Conservation (phyloP, 805 yeast genomes). For the Teunomyces funiuensis region DNA sequence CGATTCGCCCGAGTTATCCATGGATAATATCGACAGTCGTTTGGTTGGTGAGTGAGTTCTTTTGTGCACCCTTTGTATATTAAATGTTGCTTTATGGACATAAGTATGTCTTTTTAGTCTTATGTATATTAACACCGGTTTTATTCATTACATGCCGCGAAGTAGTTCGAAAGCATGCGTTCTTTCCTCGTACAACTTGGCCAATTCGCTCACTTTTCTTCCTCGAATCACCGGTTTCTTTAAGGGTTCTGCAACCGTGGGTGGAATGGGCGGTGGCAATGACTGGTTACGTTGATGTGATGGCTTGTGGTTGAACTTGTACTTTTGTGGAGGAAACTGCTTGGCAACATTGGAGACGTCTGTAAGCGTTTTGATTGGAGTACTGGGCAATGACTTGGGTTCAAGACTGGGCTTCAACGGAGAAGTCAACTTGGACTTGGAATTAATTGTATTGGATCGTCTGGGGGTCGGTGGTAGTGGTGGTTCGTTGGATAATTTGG, state of each 20-base stretch:
- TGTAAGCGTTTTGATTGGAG: slow-evolving; percentile 9
- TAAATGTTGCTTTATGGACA: background rate
- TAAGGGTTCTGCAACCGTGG: slow-evolving; percentile 5
- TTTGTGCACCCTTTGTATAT: background rate
- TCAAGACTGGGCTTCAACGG: background rate
- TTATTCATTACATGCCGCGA: slow-evolving; percentile 19
- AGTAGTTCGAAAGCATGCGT: slow-evolving; percentile 39
- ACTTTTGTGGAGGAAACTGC: slow-evolving; percentile 41
- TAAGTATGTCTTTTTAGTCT: background rate
- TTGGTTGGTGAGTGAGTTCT: slow-evolving; percentile 40
- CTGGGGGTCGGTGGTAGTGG: background rate
- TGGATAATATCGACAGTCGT: slow-evolving; percentile 46
- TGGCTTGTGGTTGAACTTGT: slow-evolving; percentile 21
- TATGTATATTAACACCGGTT: slow-evolving; percentile 14
- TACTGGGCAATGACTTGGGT: background rate
- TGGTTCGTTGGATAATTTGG: slow-evolving; percentile 6
- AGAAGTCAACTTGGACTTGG: background rate
- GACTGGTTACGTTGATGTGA: slow-evolving; percentile 12
- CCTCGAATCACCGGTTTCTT: slow-evolving; percentile 50
- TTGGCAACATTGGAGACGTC: slow-evolving; percentile 25
- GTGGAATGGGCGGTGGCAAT: slow-evolving; percentile 8
- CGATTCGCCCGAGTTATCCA: slow-evolving; percentile 34
- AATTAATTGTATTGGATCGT: background rate
- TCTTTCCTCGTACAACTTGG: slow-evolving; percentile 64
- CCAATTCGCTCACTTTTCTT: slow-evolving; percentile 60